Base-by-base conservation (phyloP, 2,329 filamentous ascomycete species). In the Colletotrichum graminicola region DNA sequence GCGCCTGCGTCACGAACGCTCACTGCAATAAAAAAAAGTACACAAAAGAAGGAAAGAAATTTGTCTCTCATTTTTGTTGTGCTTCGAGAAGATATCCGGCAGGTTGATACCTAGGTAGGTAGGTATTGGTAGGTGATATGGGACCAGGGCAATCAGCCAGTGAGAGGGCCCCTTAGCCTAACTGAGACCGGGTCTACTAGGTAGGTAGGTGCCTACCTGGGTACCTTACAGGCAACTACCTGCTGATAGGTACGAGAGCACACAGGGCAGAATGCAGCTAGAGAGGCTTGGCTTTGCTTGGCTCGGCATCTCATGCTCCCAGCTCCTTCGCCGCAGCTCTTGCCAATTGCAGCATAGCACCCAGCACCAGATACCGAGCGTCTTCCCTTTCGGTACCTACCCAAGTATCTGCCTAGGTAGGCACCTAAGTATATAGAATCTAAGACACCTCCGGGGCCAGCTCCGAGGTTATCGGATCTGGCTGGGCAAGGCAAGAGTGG, bases 221-320 rank as follows among this genome's bases (percentile, higher is more conserved):
- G 21, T 45, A 45, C 43, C 6, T 8, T n/a, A 21, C 16, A 39
- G 36, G 36, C 11, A 39, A 5, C 41, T 43, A 18, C 39, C 10
- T 39, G 5, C 5, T 34, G 8, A 8, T 14, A 41, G 14, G 14
- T 16, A 41, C 8, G 21, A 21, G 41, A 43, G 41, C 41, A 43
- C 14, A 16, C 16, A 5, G 39, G 16, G 39, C 39, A 41, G 3
- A 1, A 16, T 41, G 39, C 39, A 16, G 14, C 39, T 16, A 6
- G 39, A 14, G 23, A 54, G 61, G 61, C 45, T 63, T 41, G 45
- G 49, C 55, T 61, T 66, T 34, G 34, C 34, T 61, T 61, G 55
- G 51, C 55, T 66, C 55, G 54, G 55, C 34, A 56, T 61, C 55
- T 29, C 21, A 51, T 49, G 32, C 39, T 34, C 34, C 43, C 41